A percentile compares a stretch with the other conserved stretches of the same genome.
These are phyloP conservation scores for Aspergillus phoenicis DNA, from an alignment of 2,329 filamentous ascomycete species.

Conservation along the genomic window DNA sequence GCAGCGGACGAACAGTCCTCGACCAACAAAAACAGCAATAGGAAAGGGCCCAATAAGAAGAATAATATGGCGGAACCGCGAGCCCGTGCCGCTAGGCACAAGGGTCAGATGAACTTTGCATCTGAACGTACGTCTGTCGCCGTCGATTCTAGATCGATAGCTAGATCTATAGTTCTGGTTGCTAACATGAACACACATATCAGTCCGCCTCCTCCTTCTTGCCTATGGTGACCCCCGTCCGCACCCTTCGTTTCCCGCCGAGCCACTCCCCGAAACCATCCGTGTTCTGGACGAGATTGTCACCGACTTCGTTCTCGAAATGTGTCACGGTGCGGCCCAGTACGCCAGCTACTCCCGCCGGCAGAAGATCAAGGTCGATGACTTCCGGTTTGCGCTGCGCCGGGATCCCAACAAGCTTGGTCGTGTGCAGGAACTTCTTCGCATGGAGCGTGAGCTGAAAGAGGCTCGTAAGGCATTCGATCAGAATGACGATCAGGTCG, in stretches of 20 bases:
- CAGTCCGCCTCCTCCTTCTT: conserved; percentile 47
- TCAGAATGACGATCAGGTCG: conserved; percentile 48
- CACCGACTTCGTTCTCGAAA: conserved; percentile 93
- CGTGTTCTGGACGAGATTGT: conserved; percentile 91
- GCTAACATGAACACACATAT: neutral
- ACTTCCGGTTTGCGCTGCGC: conserved; percentile 92
- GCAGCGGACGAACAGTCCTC: neutral
- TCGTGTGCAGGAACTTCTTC: conserved; percentile 83
- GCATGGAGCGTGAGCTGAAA: conserved; percentile 85
- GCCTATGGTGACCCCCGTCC: conserved; percentile 50
- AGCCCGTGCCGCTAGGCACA: conserved; percentile 75
- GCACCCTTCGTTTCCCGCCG: conserved; percentile 67
- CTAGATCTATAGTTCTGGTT: neutral
- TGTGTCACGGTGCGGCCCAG: conserved; percentile 85
- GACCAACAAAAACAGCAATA: neutral
- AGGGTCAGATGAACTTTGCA: conserved; percentile 78
- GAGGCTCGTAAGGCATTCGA: conserved; percentile 68
- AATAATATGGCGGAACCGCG: conserved; percentile 68
- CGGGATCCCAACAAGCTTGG: conserved; percentile 84
- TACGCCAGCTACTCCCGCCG: conserved; percentile 83
- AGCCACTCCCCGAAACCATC: conserved; percentile 80
- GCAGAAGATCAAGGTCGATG: conserved; percentile 96
- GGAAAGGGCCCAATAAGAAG: neutral
- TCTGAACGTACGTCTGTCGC: conserved; percentile 60
- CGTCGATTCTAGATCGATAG: no score